phyloP scores from a whole-genome alignment of 179 eudicot species.

The Patellifolia procumbens region DNA sequence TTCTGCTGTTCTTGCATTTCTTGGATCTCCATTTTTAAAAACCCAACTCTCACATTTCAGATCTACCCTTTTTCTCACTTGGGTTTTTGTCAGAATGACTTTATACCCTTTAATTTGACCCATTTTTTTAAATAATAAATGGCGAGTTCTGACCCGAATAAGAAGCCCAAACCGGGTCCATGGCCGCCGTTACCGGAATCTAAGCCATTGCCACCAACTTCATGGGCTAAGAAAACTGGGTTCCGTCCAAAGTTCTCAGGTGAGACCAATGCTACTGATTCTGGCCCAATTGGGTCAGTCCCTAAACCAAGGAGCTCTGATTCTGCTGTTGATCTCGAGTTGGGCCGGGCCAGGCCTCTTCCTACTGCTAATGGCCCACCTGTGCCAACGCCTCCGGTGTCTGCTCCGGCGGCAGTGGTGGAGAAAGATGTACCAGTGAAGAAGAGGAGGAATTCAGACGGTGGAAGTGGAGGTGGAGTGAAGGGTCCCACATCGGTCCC shows the following conservation, averaged over 20 bases:
- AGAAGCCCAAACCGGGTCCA: constrained; percentile 71
- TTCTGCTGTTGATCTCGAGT: constrained; percentile 57
- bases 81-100: constrained; percentile 5
- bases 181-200: constrained; percentile 74
- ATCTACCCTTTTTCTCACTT: not conserved
- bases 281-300: constrained; percentile 44
- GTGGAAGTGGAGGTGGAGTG: constrained; percentile 34
- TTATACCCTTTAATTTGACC: not conserved
- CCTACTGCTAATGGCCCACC: constrained; percentile 27
- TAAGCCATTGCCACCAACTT: constrained; percentile 66
- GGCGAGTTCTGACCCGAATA: constrained; percentile 75
- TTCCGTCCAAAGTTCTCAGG: constrained; percentile 92
- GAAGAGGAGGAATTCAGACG: constrained; percentile 59
- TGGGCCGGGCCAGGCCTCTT: constrained; percentile 46
- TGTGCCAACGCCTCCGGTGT: not conserved
- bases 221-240: constrained; percentile 93
- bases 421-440: constrained; percentile 45
- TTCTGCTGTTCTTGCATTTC: not conserved
- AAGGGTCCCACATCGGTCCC: constrained; percentile 21
- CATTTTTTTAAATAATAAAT: too few relatives aligned
- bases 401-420: constrained; percentile 19
- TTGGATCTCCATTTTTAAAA: not conserved
- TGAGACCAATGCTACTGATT: constrained; percentile 58
- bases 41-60: not conserved
- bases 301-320: constrained; percentile 33